A percentile compares a stretch with the other conserved stretches of the same genome.
Evolutionary conservation across 345 rosid genomes (phyloP).

Genomic region (Eucalyptus regnans): DNA sequence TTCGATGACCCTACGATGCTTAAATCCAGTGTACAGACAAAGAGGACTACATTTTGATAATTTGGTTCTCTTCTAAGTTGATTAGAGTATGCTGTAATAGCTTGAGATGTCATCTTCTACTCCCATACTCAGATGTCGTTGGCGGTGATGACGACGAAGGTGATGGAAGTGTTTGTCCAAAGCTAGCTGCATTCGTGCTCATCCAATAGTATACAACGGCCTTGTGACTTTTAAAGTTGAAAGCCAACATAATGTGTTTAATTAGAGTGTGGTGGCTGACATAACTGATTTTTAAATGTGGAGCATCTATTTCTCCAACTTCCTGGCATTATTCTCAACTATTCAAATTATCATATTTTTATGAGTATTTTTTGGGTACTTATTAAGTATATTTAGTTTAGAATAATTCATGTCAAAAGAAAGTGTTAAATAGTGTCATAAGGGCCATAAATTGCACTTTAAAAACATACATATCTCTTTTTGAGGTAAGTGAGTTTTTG

Average conservation of each 20-base stretch:
- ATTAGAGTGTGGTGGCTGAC: not conserved
- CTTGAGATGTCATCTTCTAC: not conserved
- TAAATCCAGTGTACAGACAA: not conserved
- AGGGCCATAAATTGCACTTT: not conserved
- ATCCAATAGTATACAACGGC: not conserved
- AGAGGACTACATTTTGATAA: not conserved
- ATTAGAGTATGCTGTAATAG: not conserved
- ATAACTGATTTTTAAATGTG: not conserved
- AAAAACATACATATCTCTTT: not conserved
- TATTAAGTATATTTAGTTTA: not conserved
- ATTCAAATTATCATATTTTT: not conserved
- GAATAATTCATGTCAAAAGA: not conserved
- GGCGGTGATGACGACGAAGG: fast-evolving
- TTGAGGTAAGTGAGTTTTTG: not conserved
- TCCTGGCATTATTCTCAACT: not conserved
- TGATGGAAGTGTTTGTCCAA: not conserved
- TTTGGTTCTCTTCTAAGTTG: not conserved
- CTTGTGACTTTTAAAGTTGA: not conserved
- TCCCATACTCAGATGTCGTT: not conserved
- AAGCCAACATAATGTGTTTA: not conserved
- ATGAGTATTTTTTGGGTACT: not conserved
- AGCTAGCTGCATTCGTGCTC: not conserved
- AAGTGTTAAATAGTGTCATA: not conserved
- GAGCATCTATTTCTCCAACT: not conserved
- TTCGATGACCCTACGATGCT: not conserved